These are phyloP conservation scores for Vitis hybrid DNA, from an alignment of 177 flowering plant species.

Conservation along the genomic window DNA sequence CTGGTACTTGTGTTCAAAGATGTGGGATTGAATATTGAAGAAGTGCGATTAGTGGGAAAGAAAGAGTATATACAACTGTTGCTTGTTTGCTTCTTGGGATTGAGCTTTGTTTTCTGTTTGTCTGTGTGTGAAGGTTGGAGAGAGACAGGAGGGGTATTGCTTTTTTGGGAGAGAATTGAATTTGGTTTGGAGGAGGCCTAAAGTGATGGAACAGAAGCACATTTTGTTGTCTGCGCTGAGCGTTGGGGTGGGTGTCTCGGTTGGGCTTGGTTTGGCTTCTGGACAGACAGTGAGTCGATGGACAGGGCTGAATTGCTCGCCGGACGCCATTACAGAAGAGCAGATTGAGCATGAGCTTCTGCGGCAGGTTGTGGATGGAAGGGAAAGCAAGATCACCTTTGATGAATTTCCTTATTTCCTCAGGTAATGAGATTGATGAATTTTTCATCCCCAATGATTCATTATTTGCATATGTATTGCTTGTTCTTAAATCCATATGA, in stretches of 20 bases:
- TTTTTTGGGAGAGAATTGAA: neutral
- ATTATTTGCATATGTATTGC: neutral
- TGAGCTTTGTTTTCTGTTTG: too few species aligned
- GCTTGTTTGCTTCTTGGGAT: too few species aligned
- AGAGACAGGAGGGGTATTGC: too few species aligned
- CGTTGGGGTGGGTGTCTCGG: slow-evolving; percentile 62
- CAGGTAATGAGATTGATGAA: slow-evolving; percentile 27
- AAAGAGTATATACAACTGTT: too few species aligned
- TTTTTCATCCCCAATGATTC: neutral
- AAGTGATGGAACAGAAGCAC: slow-evolving; percentile 59
- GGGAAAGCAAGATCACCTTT: slow-evolving; percentile 40
- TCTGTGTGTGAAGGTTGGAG: too few species aligned
- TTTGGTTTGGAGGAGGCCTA: neutral
- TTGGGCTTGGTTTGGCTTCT: slow-evolving; percentile 63
- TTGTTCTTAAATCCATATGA: neutral
- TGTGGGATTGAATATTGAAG: too few species aligned
- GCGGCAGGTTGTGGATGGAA: slow-evolving; percentile 47
- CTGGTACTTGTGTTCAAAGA: too few species aligned
- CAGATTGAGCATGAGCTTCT: slow-evolving; percentile 52
- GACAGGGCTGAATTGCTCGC: slow-evolving; percentile 21
- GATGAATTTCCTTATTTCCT: slow-evolving; percentile 62
- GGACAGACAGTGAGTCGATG: slow-evolving; percentile 49
- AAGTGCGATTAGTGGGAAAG: too few species aligned
- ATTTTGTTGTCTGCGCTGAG: slow-evolving; percentile 60
- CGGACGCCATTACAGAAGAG: slow-evolving; percentile 30